A percentile compares a stretch with the other conserved stretches of the same genome.
phyloP scores from a whole-genome alignment of 805 yeast genomes.

The Yamadazyma endophytica region DNA sequence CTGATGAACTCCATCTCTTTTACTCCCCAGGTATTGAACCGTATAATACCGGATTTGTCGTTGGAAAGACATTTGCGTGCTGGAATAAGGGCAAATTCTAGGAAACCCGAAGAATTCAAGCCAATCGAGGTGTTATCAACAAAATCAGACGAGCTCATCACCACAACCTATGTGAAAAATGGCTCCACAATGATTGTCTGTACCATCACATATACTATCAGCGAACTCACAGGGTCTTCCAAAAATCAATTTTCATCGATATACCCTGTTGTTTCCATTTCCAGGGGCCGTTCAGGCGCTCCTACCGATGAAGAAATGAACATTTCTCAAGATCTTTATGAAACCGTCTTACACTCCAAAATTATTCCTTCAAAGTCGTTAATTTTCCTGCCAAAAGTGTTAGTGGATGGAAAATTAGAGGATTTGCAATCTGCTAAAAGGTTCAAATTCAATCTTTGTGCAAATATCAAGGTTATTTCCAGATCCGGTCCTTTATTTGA shows the following conservation, averaged over 20 bases:
- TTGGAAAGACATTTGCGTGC: conserved; percentile 71
- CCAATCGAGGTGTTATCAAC: conserved; percentile 37
- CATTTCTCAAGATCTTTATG: conserved; percentile 60
- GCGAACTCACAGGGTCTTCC: conserved; percentile 3
- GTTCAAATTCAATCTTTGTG: conserved; percentile 54
- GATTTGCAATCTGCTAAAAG: conserved; percentile 6
- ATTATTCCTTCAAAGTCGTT: conserved; percentile 36
- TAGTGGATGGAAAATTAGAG: conserved; percentile 12
- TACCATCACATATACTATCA: conserved; percentile 7
- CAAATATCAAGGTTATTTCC: conserved; percentile 72
- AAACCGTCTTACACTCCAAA: conserved; percentile 54
- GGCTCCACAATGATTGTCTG: conserved; percentile 11
- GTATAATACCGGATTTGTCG: conserved; percentile 82
- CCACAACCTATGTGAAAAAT: conserved; percentile 9
- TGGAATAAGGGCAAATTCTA: conserved; percentile 72
- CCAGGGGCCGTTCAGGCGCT: conserved; percentile 70
- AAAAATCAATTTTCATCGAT: conserved; percentile 31
- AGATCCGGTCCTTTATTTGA: conserved; percentile 81
- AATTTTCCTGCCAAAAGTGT: conserved; percentile 22
- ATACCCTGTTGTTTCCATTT: conserved; percentile 73
- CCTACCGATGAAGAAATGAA: conserved; percentile 86
- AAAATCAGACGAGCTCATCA: conserved; percentile 15
- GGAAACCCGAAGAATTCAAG: conserved; percentile 71
- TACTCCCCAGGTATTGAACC: conserved; percentile 76
- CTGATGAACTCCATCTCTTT: conserved; percentile 44